Conservation (phyloP, 129 eudicot species). For the Cynara cardunculus region DNA sequence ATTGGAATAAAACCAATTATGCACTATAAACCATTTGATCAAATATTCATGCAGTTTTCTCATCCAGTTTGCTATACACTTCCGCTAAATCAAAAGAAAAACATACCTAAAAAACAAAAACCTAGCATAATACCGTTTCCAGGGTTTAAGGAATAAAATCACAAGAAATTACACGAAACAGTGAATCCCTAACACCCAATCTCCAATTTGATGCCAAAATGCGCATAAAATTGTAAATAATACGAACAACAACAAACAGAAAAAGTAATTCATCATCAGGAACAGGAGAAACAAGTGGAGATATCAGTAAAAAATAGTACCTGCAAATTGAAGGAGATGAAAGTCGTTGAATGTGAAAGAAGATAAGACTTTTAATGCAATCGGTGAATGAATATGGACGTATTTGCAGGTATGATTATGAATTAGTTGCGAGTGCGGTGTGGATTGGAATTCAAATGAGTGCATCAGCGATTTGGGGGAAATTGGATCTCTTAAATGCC, state of each 20-base stretch:
- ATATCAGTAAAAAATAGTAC: background rate
- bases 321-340: conserved; percentile 1
- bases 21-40: background rate
- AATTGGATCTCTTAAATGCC: background rate
- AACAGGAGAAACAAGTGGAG: background rate
- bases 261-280: background rate
- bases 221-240: background rate
- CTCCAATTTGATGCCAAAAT: background rate
- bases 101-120: background rate
- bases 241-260: background rate
- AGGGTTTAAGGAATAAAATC: background rate
- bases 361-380: conserved; percentile 8
- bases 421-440: conserved; percentile 31
- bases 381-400: conserved; percentile 38
- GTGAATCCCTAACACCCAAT: background rate
- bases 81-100: background rate
- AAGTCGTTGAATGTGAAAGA: conserved; percentile 3
- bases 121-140: background rate
- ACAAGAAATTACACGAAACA: background rate
- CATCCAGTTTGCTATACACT: background rate
- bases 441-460: conserved; percentile 23
- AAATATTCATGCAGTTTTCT: background rate
- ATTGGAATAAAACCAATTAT: background rate
- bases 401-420: conserved; percentile 21
- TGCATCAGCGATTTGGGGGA: background rate